Percentiles rank a stretch among this genome's conserved stretches.
These are phyloP conservation scores for Penicillium crustosum DNA, from an alignment of 2,329 filamentous ascomycete genomes.

Conservation along the genomic window DNA sequence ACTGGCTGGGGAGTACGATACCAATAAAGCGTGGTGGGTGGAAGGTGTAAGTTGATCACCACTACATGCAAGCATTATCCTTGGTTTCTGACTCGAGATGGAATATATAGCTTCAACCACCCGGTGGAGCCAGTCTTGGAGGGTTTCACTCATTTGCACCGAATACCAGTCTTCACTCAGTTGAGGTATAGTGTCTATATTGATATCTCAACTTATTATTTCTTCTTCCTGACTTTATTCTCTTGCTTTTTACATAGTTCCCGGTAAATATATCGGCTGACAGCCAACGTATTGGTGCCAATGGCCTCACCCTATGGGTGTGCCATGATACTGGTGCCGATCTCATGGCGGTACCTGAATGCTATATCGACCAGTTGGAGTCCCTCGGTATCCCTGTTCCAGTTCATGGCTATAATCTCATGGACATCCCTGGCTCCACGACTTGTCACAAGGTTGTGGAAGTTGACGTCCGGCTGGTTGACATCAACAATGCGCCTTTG, in stretches of 20 bases:
- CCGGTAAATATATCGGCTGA: background rate
- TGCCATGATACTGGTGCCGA: slow-evolving; percentile 9
- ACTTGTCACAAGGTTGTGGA: background rate
- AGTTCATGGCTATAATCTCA: background rate
- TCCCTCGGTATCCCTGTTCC: background rate
- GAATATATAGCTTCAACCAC: background rate
- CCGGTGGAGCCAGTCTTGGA: background rate
- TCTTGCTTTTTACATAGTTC: background rate
- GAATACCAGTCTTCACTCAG: background rate
- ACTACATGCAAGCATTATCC: background rate
- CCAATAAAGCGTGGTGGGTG: slow-evolving; percentile 6
- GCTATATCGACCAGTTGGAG: background rate
- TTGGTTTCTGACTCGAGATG: background rate
- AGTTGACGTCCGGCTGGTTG: background rate
- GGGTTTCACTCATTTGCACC: background rate
- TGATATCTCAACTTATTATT: background rate
- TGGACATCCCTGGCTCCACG: background rate
- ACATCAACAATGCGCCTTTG: background rate
- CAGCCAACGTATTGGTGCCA: background rate
- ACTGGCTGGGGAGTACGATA: background rate
- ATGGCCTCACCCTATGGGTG: background rate
- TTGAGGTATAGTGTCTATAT: background rate
- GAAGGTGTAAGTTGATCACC: slow-evolving; percentile 5
- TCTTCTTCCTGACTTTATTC: background rate
- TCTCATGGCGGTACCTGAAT: background rate